Base-by-base conservation (phyloP, 2,329 filamentous ascomycete species). In the Penicillium sp. region DNA sequence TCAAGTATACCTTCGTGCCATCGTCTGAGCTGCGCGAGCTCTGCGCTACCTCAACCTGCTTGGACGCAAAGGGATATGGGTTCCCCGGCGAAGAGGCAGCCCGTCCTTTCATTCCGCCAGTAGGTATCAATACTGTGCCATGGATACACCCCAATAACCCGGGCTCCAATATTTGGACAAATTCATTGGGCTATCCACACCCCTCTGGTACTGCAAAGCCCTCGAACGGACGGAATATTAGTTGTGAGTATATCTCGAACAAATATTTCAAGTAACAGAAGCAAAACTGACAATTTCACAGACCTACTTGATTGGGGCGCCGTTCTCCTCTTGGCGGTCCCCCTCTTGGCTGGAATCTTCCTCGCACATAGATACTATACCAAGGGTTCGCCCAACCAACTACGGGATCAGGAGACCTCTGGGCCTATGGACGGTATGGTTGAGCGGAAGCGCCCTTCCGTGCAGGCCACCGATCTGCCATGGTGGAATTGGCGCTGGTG, bases 1-100 rank as follows among this genome's bases (percentile, higher is more conserved):
- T 63, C 17, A 67, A 71, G 48, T 69, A 66, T 42, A 75, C 72
- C 1, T 77, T 75, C 38, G 69, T 68, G 9, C 74, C 74, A 1
- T 73, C 69, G 12, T 59, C 64, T 4, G 66, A 69, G 50, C 64
- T 76, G 44, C 66, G 67, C 35, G 61, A 65, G 8, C 69, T 65
- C 55, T 74, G 71, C 46, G 61, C 60, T 22, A 63, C 69, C 12
- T 62, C 63, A 5, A 63, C 52, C 31, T 74, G 71, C 37, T 57
- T 60, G 12, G 69, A 73, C 41, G 66, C 71, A 3, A 51, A 50
- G 1, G 60, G 59, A 17, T 73, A 64, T 47, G 71, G 71, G 11
- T 57, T 63, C 30, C 68, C 69, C 0, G 69, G 65, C 4, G 71
- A 73, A 30, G 57, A 61, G 19, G 59, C 50, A 5, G 61, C 68